A percentile compares a stretch with the other conserved stretches of the same genome.
phyloP scores from a whole-genome alignment of 176 grass and related monocot species.

The Oryza meyeriana region DNA sequence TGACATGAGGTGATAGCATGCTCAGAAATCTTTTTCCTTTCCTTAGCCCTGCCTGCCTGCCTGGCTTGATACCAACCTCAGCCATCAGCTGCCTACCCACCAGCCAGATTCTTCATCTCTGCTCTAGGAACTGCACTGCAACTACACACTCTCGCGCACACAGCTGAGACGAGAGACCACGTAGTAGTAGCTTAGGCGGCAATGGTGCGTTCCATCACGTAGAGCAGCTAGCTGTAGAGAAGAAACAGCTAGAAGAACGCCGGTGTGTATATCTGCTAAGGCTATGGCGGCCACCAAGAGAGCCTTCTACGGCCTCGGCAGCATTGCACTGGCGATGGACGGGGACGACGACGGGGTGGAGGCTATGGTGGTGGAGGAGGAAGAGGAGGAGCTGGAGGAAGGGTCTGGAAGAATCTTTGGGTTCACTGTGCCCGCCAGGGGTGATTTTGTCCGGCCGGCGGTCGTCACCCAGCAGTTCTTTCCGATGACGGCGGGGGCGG shows the following conservation, averaged over 20 bases:
- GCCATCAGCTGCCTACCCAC: background rate
- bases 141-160: background rate
- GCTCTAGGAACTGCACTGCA: background rate
- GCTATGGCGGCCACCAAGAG: slow-evolving; percentile 26
- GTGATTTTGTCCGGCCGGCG: background rate
- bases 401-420: slow-evolving; percentile 22
- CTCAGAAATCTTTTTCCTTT: slow-evolving; percentile 39
- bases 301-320: background rate
- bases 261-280: background rate
- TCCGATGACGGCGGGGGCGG: slow-evolving; percentile 1
- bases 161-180: background rate
- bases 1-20: slow-evolving; percentile 38
- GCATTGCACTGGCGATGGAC: background rate
- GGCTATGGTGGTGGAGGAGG: background rate
- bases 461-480: slow-evolving; percentile 65
- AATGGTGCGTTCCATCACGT: slow-evolving; percentile 24
- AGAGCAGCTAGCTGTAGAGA: background rate
- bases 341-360: background rate
- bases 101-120: slow-evolving; percentile 20
- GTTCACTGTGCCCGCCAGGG: background rate
- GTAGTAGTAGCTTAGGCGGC: background rate
- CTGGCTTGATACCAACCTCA: background rate
- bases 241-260: no score
- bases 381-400: background rate
- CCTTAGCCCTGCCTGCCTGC: background rate